These are phyloP conservation scores for Xylaria castorea DNA, from an alignment of 495 filamentous ascomycete species.

Conservation along the genomic window DNA sequence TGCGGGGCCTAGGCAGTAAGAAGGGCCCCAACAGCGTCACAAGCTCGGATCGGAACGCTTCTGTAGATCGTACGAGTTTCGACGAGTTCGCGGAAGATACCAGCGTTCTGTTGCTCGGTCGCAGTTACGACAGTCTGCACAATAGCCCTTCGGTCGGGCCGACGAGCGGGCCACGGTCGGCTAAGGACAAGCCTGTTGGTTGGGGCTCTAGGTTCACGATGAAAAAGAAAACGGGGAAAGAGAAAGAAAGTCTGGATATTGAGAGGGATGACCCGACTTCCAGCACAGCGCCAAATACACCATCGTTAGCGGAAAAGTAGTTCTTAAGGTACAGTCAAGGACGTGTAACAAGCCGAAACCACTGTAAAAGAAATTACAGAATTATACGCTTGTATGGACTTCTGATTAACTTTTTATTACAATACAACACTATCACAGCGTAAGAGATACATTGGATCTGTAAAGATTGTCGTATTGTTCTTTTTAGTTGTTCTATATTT, in stretches of 20 bases:
- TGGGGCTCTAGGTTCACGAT: conserved; percentile 56
- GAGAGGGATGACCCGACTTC: conserved; percentile 44
- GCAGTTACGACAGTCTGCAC: conserved; percentile 53
- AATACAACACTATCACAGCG: not conserved
- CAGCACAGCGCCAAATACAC: conserved; percentile 5
- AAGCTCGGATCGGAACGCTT: conserved; percentile 52
- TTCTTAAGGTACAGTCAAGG: conserved; percentile 19
- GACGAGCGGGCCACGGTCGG: conserved; percentile 39
- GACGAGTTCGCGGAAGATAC: conserved; percentile 56
- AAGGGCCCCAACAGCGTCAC: conserved; percentile 59
- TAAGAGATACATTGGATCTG: not conserved
- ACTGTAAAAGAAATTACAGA: not conserved
- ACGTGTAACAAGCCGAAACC: not conserved
- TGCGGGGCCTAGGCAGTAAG: conserved; percentile 64
- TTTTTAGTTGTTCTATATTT: not conserved
- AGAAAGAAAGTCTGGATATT: conserved; percentile 56
- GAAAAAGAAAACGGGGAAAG: conserved; percentile 54
- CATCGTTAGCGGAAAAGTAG: conserved; percentile 25
- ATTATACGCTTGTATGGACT: not conserved
- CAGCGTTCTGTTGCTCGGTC: conserved; percentile 37
- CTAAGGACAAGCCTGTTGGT: conserved; percentile 46
- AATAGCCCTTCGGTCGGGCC: conserved; percentile 50
- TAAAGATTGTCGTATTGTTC: not conserved
- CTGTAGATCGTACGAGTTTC: conserved; percentile 52
- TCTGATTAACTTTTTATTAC: not conserved